Evolutionary conservation across 2,329 filamentous ascomycete genomes (phyloP).

Genomic region (Sporothrix schenckii): DNA sequence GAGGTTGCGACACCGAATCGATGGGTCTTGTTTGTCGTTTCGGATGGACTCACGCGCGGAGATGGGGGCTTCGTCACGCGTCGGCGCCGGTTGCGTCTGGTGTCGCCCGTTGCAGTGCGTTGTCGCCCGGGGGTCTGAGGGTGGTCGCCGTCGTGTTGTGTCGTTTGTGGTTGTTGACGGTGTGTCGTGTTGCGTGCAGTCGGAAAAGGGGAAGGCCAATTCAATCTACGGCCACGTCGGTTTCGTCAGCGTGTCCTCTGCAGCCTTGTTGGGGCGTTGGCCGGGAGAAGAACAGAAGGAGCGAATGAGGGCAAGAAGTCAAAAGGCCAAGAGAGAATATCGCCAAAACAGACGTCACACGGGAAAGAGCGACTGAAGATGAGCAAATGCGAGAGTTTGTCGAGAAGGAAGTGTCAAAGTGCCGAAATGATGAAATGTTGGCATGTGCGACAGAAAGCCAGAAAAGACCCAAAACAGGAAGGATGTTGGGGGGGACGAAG

Average conservation of each 20-base stretch:
- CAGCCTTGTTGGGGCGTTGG: neutral
- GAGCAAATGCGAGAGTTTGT: neutral
- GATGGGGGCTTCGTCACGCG: neutral
- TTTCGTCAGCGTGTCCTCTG: conserved; percentile 27
- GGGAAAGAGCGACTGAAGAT: neutral
- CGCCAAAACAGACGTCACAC: too few species aligned
- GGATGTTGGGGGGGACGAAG: neutral
- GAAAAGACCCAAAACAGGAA: too few species aligned
- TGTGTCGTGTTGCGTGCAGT: neutral
- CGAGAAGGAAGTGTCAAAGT: neutral
- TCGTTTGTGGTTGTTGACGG: neutral
- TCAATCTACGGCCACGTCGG: neutral
- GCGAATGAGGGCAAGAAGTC: neutral
- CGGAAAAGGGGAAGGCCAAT: conserved; percentile 4
- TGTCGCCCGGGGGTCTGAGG: too few species aligned
- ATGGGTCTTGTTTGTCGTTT: too few species aligned
- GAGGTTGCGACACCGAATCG: neutral
- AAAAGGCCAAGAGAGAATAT: too few species aligned
- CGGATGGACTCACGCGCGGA: neutral
- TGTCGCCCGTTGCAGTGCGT: neutral
- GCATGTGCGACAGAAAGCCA: conserved; percentile 19
- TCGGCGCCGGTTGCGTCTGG: neutral
- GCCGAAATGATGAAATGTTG: conserved; percentile 9
- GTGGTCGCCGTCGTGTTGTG: neutral
- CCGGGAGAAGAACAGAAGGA: neutral